Percentiles rank a stretch among this genome's conserved stretches.
Conservation (phyloP, 2,329 filamentous ascomycete species). For the Colletotrichum orchidophilum region DNA sequence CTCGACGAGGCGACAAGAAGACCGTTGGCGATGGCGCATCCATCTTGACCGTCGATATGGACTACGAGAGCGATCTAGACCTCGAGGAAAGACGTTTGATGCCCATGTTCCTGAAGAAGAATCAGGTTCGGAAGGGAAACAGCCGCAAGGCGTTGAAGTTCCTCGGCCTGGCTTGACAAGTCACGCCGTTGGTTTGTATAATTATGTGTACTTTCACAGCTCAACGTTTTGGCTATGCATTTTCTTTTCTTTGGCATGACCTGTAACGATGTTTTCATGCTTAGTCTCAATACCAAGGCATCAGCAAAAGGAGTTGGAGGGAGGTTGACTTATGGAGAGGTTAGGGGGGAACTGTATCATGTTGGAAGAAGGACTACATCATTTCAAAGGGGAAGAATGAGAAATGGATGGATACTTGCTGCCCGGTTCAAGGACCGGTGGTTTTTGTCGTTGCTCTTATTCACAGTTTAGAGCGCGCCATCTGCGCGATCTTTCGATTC, state of each 20-base stretch:
- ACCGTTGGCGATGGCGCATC: constrained; percentile 40
- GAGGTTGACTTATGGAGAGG: not conserved
- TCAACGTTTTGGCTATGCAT: not conserved
- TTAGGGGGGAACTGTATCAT: not conserved
- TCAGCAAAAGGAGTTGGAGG: not conserved
- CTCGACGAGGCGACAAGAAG: constrained; percentile 34
- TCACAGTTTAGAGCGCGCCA: not conserved
- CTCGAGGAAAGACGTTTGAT: constrained; percentile 62
- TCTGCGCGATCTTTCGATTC: not conserved
- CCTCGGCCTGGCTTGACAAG: constrained; percentile 54
- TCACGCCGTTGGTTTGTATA: not conserved
- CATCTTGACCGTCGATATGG: constrained; percentile 47
- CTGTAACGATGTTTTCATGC: not conserved
- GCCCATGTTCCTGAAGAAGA: constrained; percentile 56
- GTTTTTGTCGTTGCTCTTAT: not conserved
- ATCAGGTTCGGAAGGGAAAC: constrained; percentile 48
- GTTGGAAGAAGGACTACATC: not conserved
- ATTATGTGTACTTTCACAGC: not conserved
- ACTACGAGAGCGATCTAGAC: constrained; percentile 53
- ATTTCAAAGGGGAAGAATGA: not conserved
- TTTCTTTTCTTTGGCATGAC: not conserved
- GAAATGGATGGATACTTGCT: not conserved
- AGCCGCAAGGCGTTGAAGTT: constrained; percentile 64
- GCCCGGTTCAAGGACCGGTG: not conserved
- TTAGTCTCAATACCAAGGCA: not conserved